Conservation (phyloP, 1,284 basidiomycete species). For the Wallemia ichthyophaga region DNA sequence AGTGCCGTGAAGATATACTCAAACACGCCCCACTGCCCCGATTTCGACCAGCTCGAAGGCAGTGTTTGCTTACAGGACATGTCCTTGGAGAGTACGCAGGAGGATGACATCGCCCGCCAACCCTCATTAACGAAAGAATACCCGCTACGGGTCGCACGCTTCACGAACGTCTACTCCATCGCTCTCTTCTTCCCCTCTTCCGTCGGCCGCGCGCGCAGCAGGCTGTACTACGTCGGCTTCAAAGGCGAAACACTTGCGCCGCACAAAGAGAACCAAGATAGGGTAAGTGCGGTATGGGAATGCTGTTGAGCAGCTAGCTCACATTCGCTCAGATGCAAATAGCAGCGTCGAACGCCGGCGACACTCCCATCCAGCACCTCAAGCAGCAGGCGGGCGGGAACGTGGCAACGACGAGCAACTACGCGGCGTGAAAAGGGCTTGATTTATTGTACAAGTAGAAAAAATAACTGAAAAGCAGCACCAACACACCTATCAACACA, state of each 20-base stretch:
- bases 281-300: conserved; percentile 1
- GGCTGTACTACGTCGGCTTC: conserved; percentile 49
- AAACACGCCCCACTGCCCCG: conserved; percentile 37
- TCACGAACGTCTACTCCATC: conserved; percentile 21
- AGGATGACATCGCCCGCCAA: conserved; percentile 5
- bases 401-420: not conserved
- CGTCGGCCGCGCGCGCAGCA: conserved; percentile 27
- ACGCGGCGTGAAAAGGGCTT: not conserved
- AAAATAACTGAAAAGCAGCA: too few relatives aligned
- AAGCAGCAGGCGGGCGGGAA: not conserved
- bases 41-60: conserved; percentile 36
- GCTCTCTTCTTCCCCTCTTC: conserved; percentile 19
- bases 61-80: conserved; percentile 9
- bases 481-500: too few relatives aligned
- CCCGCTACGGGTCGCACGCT: conserved; percentile 37
- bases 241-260: conserved; percentile 32
- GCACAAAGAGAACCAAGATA: conserved; percentile 20
- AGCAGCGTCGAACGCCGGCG: conserved; percentile 34
- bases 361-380: conserved; percentile 19
- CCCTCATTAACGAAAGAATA: conserved; percentile 25
- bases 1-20: conserved; percentile 34
- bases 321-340: conserved; percentile 31
- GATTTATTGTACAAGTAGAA: too few relatives aligned
- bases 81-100: conserved; percentile 5
- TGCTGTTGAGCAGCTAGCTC: not conserved